Evolutionary conservation across 1,139 yeast species (phyloP), one percentile per base, ranked within the genome.

Genomic region (Kurtzmaniella quercitrusa): DNA sequence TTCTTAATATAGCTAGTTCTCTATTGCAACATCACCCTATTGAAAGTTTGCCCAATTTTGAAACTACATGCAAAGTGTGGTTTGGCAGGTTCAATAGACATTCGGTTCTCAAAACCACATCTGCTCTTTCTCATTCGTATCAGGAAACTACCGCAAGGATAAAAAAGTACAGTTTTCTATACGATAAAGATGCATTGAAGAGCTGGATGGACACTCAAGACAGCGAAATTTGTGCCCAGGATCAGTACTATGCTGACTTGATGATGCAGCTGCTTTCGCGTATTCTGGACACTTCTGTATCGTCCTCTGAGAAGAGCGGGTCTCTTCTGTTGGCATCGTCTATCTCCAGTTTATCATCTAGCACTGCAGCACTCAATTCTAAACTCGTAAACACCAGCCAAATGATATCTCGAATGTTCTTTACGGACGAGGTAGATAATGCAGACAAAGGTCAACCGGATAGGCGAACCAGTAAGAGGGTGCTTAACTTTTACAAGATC

Each of bases 271-370:
- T 17, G 21, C 4, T 21, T 3, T 10, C 25, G 11, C 14, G 12
- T 17, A 19, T 8, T 8, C 70, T 65, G 39, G 59, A 54, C 37
- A 46, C 58, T 11, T 25, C 37, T 21, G 11, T 27, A n/a, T 40
- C 43, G 15, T 17, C 43, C 9, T 44, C 46, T 23, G 44, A 56
- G 54, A 40, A 48, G 2, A 48, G 55, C 23, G 40, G 43, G 18
- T 47, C 56, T 24, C 59, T 59, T 34, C 69, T 68, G 60, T 55
- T 71, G 34, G 58, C 72, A 6, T 70, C 76, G 1, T 70, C 76
- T 8, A 46, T 70, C 18, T 59, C 66, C 15, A 66, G 70, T 34
- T 52, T 69, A 33, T 53, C 65, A 8, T 62, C 69, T 0, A 56
- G 56, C 3, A 57, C 71, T 1, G 55, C 70, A 1, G 54, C 70